Base-by-base conservation (phyloP, 2,329 filamentous ascomycete genomes). In the Drechmeria coniospora region DNA sequence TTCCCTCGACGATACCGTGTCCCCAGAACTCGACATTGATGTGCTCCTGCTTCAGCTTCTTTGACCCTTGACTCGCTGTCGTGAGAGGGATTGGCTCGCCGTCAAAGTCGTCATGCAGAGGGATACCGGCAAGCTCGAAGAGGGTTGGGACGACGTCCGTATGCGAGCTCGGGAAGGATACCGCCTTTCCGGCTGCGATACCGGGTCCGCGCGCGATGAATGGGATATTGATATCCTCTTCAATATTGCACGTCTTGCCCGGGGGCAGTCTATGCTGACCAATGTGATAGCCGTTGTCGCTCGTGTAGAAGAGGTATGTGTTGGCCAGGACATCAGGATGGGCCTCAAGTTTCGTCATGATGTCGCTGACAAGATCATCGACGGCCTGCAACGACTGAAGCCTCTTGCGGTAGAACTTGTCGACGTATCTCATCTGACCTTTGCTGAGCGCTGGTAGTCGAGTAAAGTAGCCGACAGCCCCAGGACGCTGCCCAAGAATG, bases 61-160 rank as follows among this genome's bases (percentile, higher is more conserved):
- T 26, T 3, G 47, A 42, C 2, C 33, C 28, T 15, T 38, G 31
- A 5, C 38, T 44, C 7, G 32, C 35, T 4, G 38, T 33, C 1
- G 43, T 53, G n/a, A 62, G 42, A 4, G 59, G 56, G 22, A 74
- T 68, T 0, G 66, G 55, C 2, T 57, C 51, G 0, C 70, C 71
- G 29, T 76, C 71, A 39, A 74, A 70, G 25, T 71, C 63, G 0
- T 50, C 38, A 1, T 60, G 53, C 3, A 56, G 38, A 1, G 54
- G 45, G 2, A 52, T 50, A 1, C 59, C 56, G 1, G 53, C 58
- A 2, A 53, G 33, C 13, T 56, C 46, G 20, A 76, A 53, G 8
- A 77, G 45, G 0, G 73, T 78, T 0, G 74, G 72, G 1, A 67
- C 69, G 2, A 79, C 48, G 37, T 78, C 74, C 3, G 72, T 65